Conservation (phyloP, 345 rosid genomes). For the Rubroshorea leprosula region DNA sequence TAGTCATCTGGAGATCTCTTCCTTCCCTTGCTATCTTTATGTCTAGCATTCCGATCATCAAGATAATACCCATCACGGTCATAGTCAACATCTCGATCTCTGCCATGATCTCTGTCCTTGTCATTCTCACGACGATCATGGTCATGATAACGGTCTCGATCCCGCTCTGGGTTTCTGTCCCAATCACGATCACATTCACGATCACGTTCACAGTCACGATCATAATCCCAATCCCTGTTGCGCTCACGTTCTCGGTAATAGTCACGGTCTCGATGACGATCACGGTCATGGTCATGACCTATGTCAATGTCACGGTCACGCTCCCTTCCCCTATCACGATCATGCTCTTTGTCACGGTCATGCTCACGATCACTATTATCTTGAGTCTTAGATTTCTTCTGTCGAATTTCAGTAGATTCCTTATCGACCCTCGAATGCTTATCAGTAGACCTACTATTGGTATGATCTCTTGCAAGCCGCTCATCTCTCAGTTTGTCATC, state of each 20-base stretch:
- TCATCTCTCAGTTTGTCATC: constrained; percentile 70
- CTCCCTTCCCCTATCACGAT: too few species aligned
- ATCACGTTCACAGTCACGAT: constrained; percentile 23
- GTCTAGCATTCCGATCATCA: constrained; percentile 54
- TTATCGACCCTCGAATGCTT: constrained; percentile 50
- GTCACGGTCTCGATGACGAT: constrained; percentile 29
- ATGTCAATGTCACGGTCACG: too few species aligned
- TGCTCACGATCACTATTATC: constrained; percentile 51
- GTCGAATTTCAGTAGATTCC: constrained; percentile 34
- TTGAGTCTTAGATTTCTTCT: constrained; percentile 52
- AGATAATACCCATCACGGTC: constrained; percentile 30
- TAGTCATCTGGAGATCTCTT: constrained; percentile 69
- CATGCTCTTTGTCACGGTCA: too few species aligned
- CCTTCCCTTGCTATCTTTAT: constrained; percentile 55
- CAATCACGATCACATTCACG: constrained; percentile 36
- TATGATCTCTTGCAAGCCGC: constrained; percentile 46
- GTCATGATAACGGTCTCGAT: constrained; percentile 25
- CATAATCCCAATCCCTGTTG: constrained; percentile 25
- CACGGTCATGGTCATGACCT: constrained; percentile 36
- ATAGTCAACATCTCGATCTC: constrained; percentile 40
- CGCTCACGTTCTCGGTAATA: constrained; percentile 21
- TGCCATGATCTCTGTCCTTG: constrained; percentile 21
- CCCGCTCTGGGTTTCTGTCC: constrained; percentile 36
- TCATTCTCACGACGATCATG: constrained; percentile 19
- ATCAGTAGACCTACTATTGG: constrained; percentile 47